Percentiles rank a stretch among this genome's conserved stretches.
phyloP scores from a whole-genome alignment of 2,329 filamentous ascomycete genomes.

The Stenocarpella maydis region DNA sequence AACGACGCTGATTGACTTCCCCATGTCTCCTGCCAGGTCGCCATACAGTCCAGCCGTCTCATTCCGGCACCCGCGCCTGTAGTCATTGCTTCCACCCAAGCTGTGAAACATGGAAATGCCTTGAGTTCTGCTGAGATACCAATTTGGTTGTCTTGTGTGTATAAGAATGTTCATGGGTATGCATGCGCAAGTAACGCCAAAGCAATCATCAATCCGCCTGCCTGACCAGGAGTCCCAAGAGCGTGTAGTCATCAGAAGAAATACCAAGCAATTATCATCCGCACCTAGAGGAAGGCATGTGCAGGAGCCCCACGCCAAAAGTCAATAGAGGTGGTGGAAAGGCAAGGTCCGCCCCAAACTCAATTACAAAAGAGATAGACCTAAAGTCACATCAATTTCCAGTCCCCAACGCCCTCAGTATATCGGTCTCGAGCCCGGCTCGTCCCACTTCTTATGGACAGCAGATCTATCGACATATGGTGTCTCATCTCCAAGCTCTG shows the following conservation, averaged over 20 bases:
- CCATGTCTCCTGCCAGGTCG: neutral
- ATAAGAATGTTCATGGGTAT: neutral
- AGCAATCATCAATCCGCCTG: neutral
- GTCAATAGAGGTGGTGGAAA: neutral
- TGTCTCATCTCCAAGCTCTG: slow-evolving; percentile 35
- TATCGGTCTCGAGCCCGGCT: slow-evolving; percentile 45
- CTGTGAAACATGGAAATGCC: neutral
- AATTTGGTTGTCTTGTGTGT: slow-evolving; percentile 14
- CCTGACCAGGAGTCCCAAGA: neutral
- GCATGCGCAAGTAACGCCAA: slow-evolving; percentile 14
- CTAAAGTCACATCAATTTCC: neutral
- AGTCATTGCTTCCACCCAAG: neutral
- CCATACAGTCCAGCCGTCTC: neutral
- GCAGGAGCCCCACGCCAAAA: neutral
- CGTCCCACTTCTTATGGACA: slow-evolving; percentile 50
- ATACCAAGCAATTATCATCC: neutral
- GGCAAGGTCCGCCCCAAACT: slow-evolving; percentile 43
- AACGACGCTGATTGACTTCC: neutral
- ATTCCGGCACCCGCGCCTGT: no score
- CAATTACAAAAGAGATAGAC: slow-evolving; percentile 30
- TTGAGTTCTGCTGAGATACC: neutral
- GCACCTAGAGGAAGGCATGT: neutral
- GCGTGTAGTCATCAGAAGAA: neutral
- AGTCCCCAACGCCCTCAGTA: slow-evolving; percentile 40
- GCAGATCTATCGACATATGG: slow-evolving; percentile 42